These are phyloP conservation scores for Alternaria hordeiaustralica DNA, from an alignment of 2,329 filamentous ascomycete genomes.

Conservation along the genomic window DNA sequence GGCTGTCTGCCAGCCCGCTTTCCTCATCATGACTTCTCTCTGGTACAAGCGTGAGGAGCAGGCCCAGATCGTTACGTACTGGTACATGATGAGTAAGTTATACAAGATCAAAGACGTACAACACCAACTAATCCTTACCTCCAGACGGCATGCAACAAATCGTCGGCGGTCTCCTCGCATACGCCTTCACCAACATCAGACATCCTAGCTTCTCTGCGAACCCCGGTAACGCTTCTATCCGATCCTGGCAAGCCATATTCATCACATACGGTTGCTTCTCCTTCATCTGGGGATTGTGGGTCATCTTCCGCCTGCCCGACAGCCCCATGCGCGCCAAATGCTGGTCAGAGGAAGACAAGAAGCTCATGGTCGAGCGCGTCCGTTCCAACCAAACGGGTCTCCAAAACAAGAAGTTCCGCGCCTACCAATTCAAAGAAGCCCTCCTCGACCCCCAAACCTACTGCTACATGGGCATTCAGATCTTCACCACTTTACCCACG, in stretches of 20 bases:
- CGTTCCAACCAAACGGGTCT: conserved; percentile 55
- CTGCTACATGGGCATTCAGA: conserved; percentile 65
- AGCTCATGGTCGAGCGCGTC: conserved; percentile 58
- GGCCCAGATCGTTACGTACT: conserved; percentile 70
- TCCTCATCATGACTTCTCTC: conserved; percentile 70
- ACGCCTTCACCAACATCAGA: conserved; percentile 46
- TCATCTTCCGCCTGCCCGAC: conserved; percentile 55
- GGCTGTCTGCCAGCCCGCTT: conserved; percentile 71
- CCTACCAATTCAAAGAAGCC: conserved; percentile 63
- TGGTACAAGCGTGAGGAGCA: conserved; percentile 77
- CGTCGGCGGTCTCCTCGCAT: conserved; percentile 72
- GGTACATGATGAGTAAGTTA: conserved; percentile 70
- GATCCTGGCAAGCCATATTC: conserved; percentile 74
- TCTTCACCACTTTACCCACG: conserved; percentile 76
- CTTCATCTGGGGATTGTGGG: conserved; percentile 69
- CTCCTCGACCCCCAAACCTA: conserved; percentile 68
- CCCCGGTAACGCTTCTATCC: conserved; percentile 55
- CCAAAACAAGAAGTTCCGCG: conserved; percentile 57
- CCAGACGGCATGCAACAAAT: conserved; percentile 71
- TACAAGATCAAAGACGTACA: background rate
- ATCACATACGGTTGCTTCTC: conserved; percentile 69
- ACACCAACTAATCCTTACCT: background rate
- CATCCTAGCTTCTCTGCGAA: conserved; percentile 19
- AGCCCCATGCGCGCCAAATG: conserved; percentile 75
- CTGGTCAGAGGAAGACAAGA: conserved; percentile 70